These are phyloP conservation scores for Penicillium concentricum DNA, from an alignment of 2,329 filamentous ascomycete species.

Conservation along the genomic window DNA sequence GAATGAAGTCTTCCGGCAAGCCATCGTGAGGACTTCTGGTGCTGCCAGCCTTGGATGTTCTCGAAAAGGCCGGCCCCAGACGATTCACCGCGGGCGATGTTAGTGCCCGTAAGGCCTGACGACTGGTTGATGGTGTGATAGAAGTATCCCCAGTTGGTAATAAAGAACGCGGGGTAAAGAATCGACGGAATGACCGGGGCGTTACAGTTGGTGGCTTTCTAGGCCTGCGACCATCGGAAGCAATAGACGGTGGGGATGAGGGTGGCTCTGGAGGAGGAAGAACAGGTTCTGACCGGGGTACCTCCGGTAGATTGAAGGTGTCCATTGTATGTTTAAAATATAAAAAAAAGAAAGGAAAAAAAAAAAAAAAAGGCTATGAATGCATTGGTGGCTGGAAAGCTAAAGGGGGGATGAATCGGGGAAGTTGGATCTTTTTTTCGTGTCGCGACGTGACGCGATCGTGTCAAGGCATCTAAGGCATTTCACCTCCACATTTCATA, in stretches of 20 bases:
- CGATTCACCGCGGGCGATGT: conserved; percentile 45
- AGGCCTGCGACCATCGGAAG: conserved; percentile 41
- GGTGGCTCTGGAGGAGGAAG: conserved; percentile 36
- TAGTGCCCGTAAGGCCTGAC: conserved; percentile 47
- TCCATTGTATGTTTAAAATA: conserved; percentile 31
- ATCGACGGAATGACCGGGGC: conserved; percentile 51
- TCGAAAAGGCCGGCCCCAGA: conserved; percentile 43
- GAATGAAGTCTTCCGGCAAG: conserved; percentile 29
- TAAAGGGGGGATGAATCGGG: conserved; percentile 20
- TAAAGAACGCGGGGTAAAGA: conserved; percentile 51
- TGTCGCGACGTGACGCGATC: conserved; percentile 29
- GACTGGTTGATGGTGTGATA: conserved; percentile 40
- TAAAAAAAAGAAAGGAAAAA: conserved; percentile 18
- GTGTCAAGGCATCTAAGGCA: conserved; percentile 16
- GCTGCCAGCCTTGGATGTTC: conserved; percentile 34
- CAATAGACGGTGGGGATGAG: conserved; percentile 44
- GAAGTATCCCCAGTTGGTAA: conserved; percentile 35
- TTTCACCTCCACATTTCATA: not conserved
- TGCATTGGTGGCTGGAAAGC: conserved; percentile 14
- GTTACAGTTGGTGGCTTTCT: conserved; percentile 50
- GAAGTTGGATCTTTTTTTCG: conserved; percentile 20
- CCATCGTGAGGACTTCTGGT: conserved; percentile 27
- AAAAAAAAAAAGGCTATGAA: conserved; percentile 8
- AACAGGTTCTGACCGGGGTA: conserved; percentile 37
- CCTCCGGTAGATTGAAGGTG: conserved; percentile 33